Evolutionary conservation across 441 rosid species (phyloP).

Genomic region (Jatropha multifida): DNA sequence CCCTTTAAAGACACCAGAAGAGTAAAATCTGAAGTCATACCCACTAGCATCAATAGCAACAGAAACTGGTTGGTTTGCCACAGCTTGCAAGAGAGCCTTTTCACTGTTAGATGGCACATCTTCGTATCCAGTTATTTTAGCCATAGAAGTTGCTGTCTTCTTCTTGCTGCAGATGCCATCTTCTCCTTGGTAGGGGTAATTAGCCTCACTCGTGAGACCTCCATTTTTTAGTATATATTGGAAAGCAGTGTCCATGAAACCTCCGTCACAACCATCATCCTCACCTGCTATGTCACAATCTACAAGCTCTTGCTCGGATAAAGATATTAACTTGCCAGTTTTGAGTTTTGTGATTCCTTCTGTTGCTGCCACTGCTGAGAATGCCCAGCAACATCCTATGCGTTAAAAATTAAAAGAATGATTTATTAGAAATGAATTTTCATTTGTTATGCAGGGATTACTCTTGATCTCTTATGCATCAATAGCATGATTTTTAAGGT

Average conservation of each 20-base stretch:
- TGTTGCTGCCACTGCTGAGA: slow-evolving; percentile 65
- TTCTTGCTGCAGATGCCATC: slow-evolving; percentile 42
- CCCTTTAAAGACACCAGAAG: slow-evolving; percentile 58
- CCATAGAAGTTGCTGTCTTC: slow-evolving; percentile 29
- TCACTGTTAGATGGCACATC: slow-evolving; percentile 56
- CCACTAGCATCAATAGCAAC: slow-evolving; percentile 66
- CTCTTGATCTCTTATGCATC: not conserved
- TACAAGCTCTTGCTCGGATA: slow-evolving; percentile 71
- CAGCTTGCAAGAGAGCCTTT: slow-evolving; percentile 59
- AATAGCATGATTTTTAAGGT: too few relatives aligned
- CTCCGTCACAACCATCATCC: slow-evolving; percentile 70
- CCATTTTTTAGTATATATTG: slow-evolving; percentile 54
- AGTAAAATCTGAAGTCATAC: slow-evolving; percentile 60
- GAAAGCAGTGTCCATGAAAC: slow-evolving; percentile 71
- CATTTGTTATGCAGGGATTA: not conserved
- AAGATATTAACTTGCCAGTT: slow-evolving; percentile 47
- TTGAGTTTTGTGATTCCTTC: slow-evolving; percentile 66
- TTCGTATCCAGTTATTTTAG: slow-evolving; percentile 65
- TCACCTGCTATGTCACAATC: slow-evolving; percentile 57
- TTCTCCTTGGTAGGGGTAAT: slow-evolving; percentile 49
- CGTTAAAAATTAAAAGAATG: not conserved
- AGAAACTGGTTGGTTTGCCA: slow-evolving; percentile 70
- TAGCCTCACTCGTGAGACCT: slow-evolving; percentile 56
- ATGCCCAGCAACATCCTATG: slow-evolving; percentile 82
- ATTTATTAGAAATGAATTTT: not conserved